A percentile compares a stretch with the other conserved stretches of the same genome.
These are phyloP conservation scores for Miamiensis avidus DNA, from an alignment of 169 alveolate genomes.

Conservation along the genomic window DNA sequence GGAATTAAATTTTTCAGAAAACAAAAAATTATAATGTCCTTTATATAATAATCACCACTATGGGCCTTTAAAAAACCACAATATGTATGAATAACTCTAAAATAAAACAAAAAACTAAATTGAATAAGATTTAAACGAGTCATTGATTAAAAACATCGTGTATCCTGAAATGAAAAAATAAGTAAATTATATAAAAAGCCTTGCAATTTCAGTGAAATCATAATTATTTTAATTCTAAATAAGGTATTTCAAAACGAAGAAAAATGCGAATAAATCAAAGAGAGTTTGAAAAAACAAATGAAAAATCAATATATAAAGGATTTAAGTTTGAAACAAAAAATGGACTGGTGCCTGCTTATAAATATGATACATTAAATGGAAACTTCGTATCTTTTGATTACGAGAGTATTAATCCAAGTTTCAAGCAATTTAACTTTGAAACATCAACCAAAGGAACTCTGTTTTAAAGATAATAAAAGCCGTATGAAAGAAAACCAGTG, in stretches of 20 bases:
- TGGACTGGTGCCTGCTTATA: background rate
- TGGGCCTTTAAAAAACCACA: background rate
- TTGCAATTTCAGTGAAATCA: no score
- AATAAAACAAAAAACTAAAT: no score
- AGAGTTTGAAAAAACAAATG: background rate
- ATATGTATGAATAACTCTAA: background rate
- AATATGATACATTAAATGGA: background rate
- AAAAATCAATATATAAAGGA: background rate
- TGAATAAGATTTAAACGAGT: no score
- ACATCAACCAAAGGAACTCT: background rate
- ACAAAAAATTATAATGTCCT: background rate
- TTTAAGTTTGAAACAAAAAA: background rate
- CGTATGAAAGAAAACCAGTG: no score
- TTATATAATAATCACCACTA: background rate
- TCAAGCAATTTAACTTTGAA: background rate
- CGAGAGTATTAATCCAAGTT: background rate
- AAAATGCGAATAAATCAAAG: background rate
- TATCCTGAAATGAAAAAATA: background rate
- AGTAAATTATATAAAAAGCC: background rate
- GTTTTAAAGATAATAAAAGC: no score
- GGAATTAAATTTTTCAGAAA: background rate
- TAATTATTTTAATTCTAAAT: no score
- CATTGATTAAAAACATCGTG: background rate
- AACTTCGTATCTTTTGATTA: background rate
- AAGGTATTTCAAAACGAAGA: background rate